Conservation (phyloP, 1,284 basidiomycete genomes). For the Apiotrichum siamense region DNA sequence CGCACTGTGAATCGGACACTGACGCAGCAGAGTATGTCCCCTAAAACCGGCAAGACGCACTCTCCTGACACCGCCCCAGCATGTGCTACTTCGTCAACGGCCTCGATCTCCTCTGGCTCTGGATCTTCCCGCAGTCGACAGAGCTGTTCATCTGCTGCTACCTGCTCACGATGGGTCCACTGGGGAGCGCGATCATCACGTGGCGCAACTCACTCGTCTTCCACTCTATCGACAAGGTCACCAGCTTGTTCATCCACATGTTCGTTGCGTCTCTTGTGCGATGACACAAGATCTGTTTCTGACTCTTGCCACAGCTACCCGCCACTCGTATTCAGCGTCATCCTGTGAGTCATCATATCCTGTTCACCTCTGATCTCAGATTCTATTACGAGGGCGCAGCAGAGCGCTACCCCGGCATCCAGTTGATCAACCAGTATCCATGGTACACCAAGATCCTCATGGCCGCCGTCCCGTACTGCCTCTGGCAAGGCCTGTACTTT, state of each 20-base stretch:
- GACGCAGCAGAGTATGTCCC: background rate
- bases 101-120: constrained; percentile 81
- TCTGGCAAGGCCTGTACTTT: constrained; percentile 87
- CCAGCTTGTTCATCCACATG: constrained; percentile 82
- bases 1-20: background rate
- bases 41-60: background rate
- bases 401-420: constrained; percentile 72
- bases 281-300: too few species aligned
- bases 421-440: constrained; percentile 45
- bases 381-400: constrained; percentile 39
- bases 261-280: constrained; percentile 47
- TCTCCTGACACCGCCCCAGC: constrained; percentile 2
- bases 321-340: constrained; percentile 77
- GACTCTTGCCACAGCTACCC: constrained; percentile 50
- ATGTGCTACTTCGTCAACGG: constrained; percentile 83
- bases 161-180: constrained; percentile 73
- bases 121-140: constrained; percentile 68
- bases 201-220: constrained; percentile 95
- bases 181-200: constrained; percentile 88
- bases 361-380: constrained; percentile 1
- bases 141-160: constrained; percentile 79
- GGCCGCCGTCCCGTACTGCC: constrained; percentile 52
- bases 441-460: constrained; percentile 46
- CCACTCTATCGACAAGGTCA: constrained; percentile 89
- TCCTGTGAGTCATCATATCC: constrained; percentile 56